Evolutionary conservation across 768 basidiomycete species (phyloP).

Genomic region (Tephrocybe rancida): DNA sequence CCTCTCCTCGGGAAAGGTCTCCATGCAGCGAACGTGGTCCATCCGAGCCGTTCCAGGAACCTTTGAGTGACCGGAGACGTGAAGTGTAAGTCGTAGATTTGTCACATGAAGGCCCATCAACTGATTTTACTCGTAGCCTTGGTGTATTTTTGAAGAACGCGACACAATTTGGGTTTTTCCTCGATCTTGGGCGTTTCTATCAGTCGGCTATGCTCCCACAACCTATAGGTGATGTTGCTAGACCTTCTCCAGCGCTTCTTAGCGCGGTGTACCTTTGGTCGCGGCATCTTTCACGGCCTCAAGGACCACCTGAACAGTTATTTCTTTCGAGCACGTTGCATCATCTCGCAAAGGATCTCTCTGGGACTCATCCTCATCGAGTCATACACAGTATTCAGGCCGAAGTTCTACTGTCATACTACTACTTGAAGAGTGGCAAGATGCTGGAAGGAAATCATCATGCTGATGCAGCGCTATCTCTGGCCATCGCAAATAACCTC

Average conservation of each 20-base stretch:
- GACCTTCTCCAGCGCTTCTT: constrained; percentile 49
- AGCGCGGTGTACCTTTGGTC: constrained; percentile 53
- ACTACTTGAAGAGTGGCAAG: constrained; percentile 23
- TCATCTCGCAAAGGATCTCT: constrained; percentile 8
- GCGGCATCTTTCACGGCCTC: constrained; percentile 37
- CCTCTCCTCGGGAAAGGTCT: neutral
- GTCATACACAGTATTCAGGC: constrained; percentile 36
- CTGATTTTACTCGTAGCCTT: neutral
- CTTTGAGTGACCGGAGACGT: neutral
- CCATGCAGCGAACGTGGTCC: neutral
- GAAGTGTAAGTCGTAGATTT: neutral
- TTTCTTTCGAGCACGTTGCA: neutral
- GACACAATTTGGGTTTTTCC: constrained; percentile 60
- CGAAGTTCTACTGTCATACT: constrained; percentile 46
- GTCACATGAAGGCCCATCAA: neutral
- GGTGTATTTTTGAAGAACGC: neutral
- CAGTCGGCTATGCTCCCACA: constrained; percentile 44
- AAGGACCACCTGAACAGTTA: neutral
- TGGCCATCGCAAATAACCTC: constrained; percentile 16
- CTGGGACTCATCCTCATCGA: constrained; percentile 1
- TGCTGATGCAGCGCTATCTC: constrained; percentile 16
- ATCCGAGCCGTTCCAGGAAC: neutral
- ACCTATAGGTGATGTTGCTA: constrained; percentile 43
- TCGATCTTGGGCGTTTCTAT: constrained; percentile 48
- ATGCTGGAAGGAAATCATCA: constrained; percentile 20